Conservation (phyloP, 2,329 filamentous ascomycete species). For the Neopestalotiopsis rosae region DNA sequence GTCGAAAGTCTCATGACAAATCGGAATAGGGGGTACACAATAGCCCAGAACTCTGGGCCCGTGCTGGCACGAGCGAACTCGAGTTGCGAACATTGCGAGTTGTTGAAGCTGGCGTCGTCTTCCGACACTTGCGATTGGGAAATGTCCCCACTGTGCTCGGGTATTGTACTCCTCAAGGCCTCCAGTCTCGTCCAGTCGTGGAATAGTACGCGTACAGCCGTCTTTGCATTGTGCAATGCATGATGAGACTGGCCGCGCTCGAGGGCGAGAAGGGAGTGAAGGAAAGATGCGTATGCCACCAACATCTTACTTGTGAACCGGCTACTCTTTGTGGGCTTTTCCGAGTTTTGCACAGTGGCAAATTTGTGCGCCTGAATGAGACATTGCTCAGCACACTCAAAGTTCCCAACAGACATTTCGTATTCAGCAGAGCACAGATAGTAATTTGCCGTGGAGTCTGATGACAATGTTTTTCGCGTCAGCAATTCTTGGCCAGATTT, state of each 20-base stretch:
- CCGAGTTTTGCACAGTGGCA: conserved; percentile 33
- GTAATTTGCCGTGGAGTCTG: conserved; percentile 55
- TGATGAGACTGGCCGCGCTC: conserved; percentile 64
- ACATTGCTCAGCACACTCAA: conserved; percentile 60
- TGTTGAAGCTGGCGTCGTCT: conserved; percentile 33
- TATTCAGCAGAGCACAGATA: conserved; percentile 79
- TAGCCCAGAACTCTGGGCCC: conserved; percentile 78
- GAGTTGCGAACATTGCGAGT: conserved; percentile 31
- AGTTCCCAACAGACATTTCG: conserved; percentile 68
- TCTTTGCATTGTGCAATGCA: conserved; percentile 62
- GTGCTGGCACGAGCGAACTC: conserved; percentile 36
- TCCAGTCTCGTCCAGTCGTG: conserved; percentile 62
- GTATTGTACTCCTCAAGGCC: conserved; percentile 31
- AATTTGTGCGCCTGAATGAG: conserved; percentile 46
- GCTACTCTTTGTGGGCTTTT: conserved; percentile 36
- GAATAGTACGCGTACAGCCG: conserved; percentile 60
- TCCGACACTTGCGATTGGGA: conserved; percentile 32
- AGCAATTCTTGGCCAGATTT: conserved; percentile 60
- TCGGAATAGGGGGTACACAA: conserved; percentile 76
- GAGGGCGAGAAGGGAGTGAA: conserved; percentile 71
- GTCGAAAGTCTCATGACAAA: conserved; percentile 76
- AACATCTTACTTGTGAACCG: conserved; percentile 55
- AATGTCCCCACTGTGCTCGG: conserved; percentile 27
- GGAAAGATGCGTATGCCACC: conserved; percentile 63
- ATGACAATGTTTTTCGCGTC: conserved; percentile 43